These are phyloP conservation scores for Colletotrichum sp. DNA, from an alignment of 2,329 filamentous ascomycete species.

Conservation along the genomic window DNA sequence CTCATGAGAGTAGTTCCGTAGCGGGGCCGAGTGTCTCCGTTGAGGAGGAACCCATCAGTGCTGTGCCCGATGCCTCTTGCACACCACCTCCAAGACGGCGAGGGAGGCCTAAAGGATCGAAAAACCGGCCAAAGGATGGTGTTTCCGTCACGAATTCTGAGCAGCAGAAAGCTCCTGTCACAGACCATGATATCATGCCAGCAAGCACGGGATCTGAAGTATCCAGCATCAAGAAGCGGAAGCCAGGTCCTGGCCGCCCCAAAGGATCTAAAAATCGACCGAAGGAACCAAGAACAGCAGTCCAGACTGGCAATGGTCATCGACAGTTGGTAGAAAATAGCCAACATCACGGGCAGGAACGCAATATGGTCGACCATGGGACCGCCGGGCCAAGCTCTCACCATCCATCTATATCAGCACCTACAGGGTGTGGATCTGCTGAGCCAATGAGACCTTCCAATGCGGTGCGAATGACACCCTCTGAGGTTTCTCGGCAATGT, in stretches of 20 bases:
- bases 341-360: not conserved
- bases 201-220: slow-evolving; percentile 7
- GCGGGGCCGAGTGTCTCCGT: not conserved
- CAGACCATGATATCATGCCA: not conserved
- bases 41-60: not conserved
- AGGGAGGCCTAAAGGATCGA: slow-evolving; percentile 26
- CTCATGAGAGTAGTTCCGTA: not conserved
- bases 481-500: not conserved
- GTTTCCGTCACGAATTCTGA: too few species aligned
- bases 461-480: not conserved
- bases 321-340: not conserved
- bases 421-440: not conserved
- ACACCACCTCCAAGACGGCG: slow-evolving; percentile 16
- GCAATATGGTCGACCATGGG: not conserved
- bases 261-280: slow-evolving; percentile 58
- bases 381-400: not conserved
- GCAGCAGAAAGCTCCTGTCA: not conserved
- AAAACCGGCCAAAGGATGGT: slow-evolving; percentile 8
- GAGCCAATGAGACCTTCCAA: not conserved
- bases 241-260: slow-evolving; percentile 42
- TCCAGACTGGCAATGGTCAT: not conserved
- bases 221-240: slow-evolving; percentile 39
- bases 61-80: not conserved
- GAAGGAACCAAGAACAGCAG: slow-evolving; percentile 31
- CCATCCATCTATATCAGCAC: not conserved